Conservation (phyloP, 768 basidiomycete genomes). For the Kwoniella newhampshirensis region DNA sequence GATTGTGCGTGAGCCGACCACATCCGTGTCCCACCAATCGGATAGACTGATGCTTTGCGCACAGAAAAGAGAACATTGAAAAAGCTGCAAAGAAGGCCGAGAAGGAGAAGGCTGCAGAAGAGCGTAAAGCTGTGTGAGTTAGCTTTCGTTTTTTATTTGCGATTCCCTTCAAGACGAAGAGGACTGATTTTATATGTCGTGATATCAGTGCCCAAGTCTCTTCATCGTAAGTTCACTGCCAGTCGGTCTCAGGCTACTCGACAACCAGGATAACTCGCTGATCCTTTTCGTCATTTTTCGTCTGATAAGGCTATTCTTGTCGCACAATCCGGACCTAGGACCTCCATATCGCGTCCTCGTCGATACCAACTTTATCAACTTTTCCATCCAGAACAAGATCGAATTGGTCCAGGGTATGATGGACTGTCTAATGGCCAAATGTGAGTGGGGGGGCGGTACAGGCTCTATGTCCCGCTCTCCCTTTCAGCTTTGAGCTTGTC, state of each 20-base stretch:
- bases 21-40: neutral
- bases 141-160: neutral
- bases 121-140: conserved; percentile 63
- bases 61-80: conserved; percentile 89
- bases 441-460: conserved; percentile 57
- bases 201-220: conserved; percentile 45
- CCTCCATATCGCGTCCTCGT: conserved; percentile 96
- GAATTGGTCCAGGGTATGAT: conserved; percentile 98
- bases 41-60: no score
- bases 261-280: neutral
- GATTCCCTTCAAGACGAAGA: neutral
- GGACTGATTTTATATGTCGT: conserved; percentile 18
- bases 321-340: conserved; percentile 91
- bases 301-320: conserved; percentile 90
- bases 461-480: neutral
- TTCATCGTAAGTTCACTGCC: conserved; percentile 37
- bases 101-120: conserved; percentile 51
- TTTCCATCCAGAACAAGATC: conserved; percentile 94
- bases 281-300: no score
- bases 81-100: conserved; percentile 70
- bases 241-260: neutral
- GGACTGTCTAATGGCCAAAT: conserved; percentile 98
- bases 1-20: conserved; percentile 64
- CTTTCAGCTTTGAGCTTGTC: conserved; percentile 3
- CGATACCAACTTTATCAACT: conserved; percentile 99